Base-by-base conservation (phyloP, 2,329 filamentous ascomycete genomes). In the Cordyceps cateniannulata region DNA sequence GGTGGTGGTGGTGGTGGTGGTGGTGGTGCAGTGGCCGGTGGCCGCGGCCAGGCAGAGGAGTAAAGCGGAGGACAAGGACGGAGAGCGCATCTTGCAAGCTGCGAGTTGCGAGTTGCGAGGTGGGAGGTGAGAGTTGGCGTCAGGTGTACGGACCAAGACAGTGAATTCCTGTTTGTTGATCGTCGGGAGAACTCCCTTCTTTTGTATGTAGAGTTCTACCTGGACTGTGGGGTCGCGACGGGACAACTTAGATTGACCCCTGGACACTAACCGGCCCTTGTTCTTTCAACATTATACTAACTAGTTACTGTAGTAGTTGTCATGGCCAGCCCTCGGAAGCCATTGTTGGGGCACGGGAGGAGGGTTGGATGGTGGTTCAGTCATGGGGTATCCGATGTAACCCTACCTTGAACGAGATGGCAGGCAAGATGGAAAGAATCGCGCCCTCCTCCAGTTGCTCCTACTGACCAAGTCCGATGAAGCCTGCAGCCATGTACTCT, bases 71-170 rank as follows among this genome's bases (percentile, higher is more conserved):
- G 45, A 51, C 32, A 61, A n/a, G 12, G 58, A 60, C 22, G 48
- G 51, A 32, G 45, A 45, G n/a, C 35, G 59, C 59, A 61, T 61
- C 12, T 53, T 54, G 27, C 18, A 49, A n/a, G 55, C 22, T 22
- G 5, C 25, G 22, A 24, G 3, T 5, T 10, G 27, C n/a, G 42
- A 20, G 56, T 8, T 29, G 9, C 48, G 12, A 47, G 9, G 20
- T 3, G 53, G 5, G 38, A 52, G 14, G 7, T 2, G 10, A 24
- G 5, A n/a, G 5, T 44, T 59, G n/a, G 20, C 25, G 40, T 59
- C 25, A 38, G 38, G 40, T 38, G 27, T 52, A 25, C 12, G n/a
- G 48, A 44, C 5, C 48, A 24, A 51, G 48, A 51, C 32, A 42
- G 22, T 20, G 27, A 29, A 22, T 20, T 10, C 16, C n/a, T 45